Evolutionary conservation across 768 basidiomycete genomes (phyloP).

Genomic region (Boletus patriciae): DNA sequence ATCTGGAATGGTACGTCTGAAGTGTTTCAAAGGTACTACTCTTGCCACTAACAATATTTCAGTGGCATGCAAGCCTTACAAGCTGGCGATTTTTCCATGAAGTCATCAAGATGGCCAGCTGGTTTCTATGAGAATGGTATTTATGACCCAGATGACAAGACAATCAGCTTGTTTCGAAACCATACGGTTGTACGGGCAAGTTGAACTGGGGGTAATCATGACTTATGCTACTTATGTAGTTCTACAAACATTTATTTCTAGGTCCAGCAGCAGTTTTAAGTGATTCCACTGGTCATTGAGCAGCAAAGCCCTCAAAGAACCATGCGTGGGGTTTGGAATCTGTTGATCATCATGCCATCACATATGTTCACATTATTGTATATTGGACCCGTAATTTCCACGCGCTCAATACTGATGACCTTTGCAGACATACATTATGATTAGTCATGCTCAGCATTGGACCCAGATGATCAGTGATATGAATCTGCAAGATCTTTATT

Average conservation of each 20-base stretch:
- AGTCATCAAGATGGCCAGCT: too few relatives aligned
- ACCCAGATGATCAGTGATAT: not conserved
- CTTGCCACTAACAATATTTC: not conserved
- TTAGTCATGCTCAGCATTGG: not conserved
- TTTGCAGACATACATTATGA: not conserved
- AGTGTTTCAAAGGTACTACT: not conserved
- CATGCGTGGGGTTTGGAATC: not conserved
- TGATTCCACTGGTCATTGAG: not conserved
- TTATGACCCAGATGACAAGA: too few relatives aligned
- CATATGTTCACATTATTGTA: conserved; percentile 6
- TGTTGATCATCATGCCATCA: not conserved
- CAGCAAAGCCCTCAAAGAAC: conserved; percentile 3
- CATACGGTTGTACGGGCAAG: too few relatives aligned
- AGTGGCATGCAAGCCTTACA: not conserved
- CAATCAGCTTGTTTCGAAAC: too few relatives aligned
- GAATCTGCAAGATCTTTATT: conserved; percentile 1
- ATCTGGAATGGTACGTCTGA: not conserved
- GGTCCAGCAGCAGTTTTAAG: not conserved
- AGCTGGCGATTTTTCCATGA: not conserved
- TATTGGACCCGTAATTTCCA: too few relatives aligned
- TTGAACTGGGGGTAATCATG: too few relatives aligned
- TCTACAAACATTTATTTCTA: conserved; percentile 4
- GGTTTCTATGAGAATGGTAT: too few relatives aligned
- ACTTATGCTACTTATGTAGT: not conserved
- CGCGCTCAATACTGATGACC: too few relatives aligned